Conservation (phyloP, 768 basidiomycete genomes). For the Rossbeevera mucosa region DNA sequence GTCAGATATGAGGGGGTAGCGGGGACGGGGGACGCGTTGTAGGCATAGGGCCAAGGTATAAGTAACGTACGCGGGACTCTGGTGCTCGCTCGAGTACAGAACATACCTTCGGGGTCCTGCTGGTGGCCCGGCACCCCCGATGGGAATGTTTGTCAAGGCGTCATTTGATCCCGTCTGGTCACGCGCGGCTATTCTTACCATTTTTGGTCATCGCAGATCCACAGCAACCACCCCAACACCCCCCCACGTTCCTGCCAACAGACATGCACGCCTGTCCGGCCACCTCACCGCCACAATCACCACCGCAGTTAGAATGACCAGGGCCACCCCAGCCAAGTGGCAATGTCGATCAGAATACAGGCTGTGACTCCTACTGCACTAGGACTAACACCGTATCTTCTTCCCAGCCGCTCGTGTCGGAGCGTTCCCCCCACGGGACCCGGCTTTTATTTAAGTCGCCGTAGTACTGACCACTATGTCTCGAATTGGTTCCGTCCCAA, state of each 20-base stretch:
- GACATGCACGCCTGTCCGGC: background rate
- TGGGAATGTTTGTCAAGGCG: conserved; percentile 20
- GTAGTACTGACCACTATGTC: conserved; percentile 20
- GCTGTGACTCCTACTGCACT: background rate
- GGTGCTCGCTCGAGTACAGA: conserved; percentile 4
- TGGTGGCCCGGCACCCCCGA: conserved; percentile 16
- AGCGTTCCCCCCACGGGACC: background rate
- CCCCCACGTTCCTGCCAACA: background rate
- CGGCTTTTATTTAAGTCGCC: conserved; percentile 11
- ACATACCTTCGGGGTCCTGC: conserved; percentile 17
- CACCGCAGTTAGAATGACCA: background rate
- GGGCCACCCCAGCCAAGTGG: background rate
- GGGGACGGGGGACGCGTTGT: conserved; percentile 16
- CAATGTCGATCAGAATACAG: background rate
- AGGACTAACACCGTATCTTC: background rate
- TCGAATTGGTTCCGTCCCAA: conserved; percentile 18
- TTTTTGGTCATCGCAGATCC: conserved; percentile 19
- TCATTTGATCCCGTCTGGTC: conserved; percentile 23
- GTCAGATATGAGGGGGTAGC: conserved; percentile 4
- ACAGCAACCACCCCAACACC: conserved; percentile 1
- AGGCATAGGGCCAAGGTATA: conserved; percentile 28
- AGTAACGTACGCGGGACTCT: conserved; percentile 25
- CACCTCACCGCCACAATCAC: conserved; percentile 9
- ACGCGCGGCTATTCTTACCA: conserved; percentile 19
- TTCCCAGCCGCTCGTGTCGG: conserved; percentile 17